Evolutionary conservation across 164 flowering plant species (phyloP), one percentile per base, ranked within the genome.

Genomic region (Sextonia rubra): DNA sequence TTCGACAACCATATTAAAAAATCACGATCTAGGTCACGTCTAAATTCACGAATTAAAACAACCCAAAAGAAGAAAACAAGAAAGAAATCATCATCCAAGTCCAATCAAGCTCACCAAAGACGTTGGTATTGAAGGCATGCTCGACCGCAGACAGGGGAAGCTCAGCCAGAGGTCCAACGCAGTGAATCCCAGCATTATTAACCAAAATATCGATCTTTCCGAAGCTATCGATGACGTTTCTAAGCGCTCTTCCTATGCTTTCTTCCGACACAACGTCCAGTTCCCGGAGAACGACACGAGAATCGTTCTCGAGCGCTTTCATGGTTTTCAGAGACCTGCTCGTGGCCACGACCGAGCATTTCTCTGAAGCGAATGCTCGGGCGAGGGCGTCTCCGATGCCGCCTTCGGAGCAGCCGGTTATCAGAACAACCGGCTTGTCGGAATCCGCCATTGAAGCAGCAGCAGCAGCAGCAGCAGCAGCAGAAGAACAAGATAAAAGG

Each of bases 151-250:
- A 75, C 5, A 93, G 52, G 22, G 98, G 98, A 20, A 93, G 61
- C 77, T 93, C 99, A 12, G 94, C 99, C 44, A 93, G 81, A 52
- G 99, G 99, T 4, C 91, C 98, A 24, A 95, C 79, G 68, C 97
- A 93, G 48, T 83, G 93, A 17, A 95, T 82, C 18, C 98, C 99
- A 24, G 99, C 99, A 66, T 95, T 95, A 49, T 95, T 95, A 14
- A 95, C 97, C 24, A 95, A 60, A 15, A 93, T 74, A 82, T 95
- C 99, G 27, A 95, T 76, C 25, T 87, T 80, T 2, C 97, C 95
- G 47, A 86, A 91, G 76, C 60, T 84, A 20, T 85, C 86, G 1
- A 90, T 23, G 12, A 83, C 90, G 56, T 70, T 76, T 2, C 82
- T 75, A 56, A 86, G 1, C 7, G 82, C 92, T 3, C 71, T 75